Conservation (phyloP, 2,329 filamentous ascomycete species). For the Thelonectria blattea region DNA sequence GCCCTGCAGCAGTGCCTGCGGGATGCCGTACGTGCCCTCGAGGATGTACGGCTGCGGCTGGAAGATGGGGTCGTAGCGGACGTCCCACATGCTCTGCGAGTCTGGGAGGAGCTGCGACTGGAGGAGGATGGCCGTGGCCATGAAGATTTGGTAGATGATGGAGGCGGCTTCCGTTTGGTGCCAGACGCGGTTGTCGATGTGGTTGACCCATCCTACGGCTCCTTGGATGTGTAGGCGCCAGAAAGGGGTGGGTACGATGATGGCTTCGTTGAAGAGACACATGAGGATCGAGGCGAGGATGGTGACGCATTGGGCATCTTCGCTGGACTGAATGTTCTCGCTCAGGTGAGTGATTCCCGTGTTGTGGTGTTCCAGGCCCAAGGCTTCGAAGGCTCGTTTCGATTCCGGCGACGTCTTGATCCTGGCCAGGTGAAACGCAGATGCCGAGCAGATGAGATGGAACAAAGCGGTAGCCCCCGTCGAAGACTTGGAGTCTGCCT, state of each 20-base stretch:
- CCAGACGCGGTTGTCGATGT: constrained; percentile 33
- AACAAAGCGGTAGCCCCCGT: constrained; percentile 32
- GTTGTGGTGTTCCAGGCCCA: constrained; percentile 35
- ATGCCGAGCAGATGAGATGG: constrained; percentile 35
- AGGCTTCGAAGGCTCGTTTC: constrained; percentile 23
- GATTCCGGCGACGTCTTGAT: constrained; percentile 15
- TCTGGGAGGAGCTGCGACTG: constrained; percentile 30
- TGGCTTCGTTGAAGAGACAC: constrained; percentile 34
- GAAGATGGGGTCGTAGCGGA: constrained; percentile 24
- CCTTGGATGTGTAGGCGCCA: constrained; percentile 35
- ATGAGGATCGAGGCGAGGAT: constrained; percentile 30
- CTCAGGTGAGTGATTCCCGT: constrained; percentile 32
- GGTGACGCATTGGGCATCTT: constrained; percentile 27
- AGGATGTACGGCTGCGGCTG: constrained; percentile 30
- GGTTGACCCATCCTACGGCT: constrained; percentile 36
- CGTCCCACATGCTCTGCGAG: constrained; percentile 25
- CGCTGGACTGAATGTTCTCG: constrained; percentile 31
- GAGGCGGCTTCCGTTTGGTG: constrained; percentile 30
- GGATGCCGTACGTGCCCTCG: constrained; percentile 24
- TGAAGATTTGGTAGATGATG: constrained; percentile 32
- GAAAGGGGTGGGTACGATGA: constrained; percentile 31
- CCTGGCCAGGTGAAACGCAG: constrained; percentile 30
- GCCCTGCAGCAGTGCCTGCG: constrained; percentile 27
- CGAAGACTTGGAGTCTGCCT: constrained; percentile 24
- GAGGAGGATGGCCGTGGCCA: constrained; percentile 29